phyloP scores from a whole-genome alignment of 495 filamentous ascomycete genomes.

The Hapsidospora chrysogenum region DNA sequence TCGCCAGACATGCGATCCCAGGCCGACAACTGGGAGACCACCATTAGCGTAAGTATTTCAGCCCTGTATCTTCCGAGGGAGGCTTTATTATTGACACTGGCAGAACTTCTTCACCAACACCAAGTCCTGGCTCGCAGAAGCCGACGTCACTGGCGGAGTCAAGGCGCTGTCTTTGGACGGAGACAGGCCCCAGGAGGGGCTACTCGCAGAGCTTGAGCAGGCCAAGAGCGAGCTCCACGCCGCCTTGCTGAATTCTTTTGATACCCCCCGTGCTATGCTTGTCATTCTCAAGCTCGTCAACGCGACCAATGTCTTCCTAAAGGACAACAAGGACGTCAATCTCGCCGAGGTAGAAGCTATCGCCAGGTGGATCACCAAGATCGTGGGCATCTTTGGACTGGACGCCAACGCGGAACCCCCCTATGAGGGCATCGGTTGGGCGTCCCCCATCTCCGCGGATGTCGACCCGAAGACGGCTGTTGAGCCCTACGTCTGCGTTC shows the following conservation, averaged over 20 bases:
- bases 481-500: constrained; percentile 25
- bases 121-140: constrained; percentile 37
- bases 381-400: constrained; percentile 75
- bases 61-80: too few species aligned
- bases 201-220: constrained; percentile 33
- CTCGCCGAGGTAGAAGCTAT: constrained; percentile 38
- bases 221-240: constrained; percentile 47
- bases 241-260: constrained; percentile 73
- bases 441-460: constrained; percentile 39
- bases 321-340: constrained; percentile 27
- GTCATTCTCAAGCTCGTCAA: constrained; percentile 58
- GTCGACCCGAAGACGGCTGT: constrained; percentile 24
- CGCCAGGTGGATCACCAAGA: constrained; percentile 66
- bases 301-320: constrained; percentile 56
- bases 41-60: constrained; percentile 50
- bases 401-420: constrained; percentile 45
- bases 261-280: constrained; percentile 65
- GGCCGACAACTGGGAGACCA: constrained; percentile 64
- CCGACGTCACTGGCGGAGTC: constrained; percentile 21
- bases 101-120: constrained; percentile 81
- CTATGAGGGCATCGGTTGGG: constrained; percentile 63
- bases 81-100: not conserved
- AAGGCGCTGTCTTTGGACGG: constrained; percentile 23
- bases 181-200: constrained; percentile 9
- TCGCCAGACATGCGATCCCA: constrained; percentile 61